Evolutionary conservation across 306 rosid species (phyloP), one percentile per base, ranked within the genome.

Genomic region (Vachellia collinsii): DNA sequence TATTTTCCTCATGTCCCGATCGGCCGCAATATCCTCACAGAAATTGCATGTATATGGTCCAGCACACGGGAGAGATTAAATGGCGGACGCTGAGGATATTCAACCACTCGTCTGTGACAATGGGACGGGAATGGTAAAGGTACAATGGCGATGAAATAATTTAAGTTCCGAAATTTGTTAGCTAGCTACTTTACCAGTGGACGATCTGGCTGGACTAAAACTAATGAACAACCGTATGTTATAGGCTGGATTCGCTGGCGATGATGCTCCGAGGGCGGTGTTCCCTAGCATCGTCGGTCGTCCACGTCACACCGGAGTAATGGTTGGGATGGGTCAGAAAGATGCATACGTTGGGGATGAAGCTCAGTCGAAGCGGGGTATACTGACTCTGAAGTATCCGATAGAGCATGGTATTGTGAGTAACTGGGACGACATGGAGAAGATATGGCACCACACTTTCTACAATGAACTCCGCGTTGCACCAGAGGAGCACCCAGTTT

Each of bases 391-490:
- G 75, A 93, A 93, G 59, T 93, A 93, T 81, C 97, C 97, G 56
- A 93, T 93, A 54, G 97, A 93, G 86, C 97, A 93, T 73, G 97
- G 98, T 67, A 93, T 93, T 72, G 98, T 91, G 83, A 93, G 85
- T 80, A 93, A 93, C 80, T 93, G 98, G 98, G 98, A 93, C 86
- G 98, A 93, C 78, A 93, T 93, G 97, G 97, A 93, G 86, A 90
- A 92, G 83, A 92, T 92, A 43, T 92, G 97, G 97, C 97, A 92
- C 79, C 97, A 92, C 83, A 92, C 97, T 34, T 92, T 92, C 88
- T 92, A 90, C 87, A 92, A 92, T 75, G 97, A 93, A 75, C 91
- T 93, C 74, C 94, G 98, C 78, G 97, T 90, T 65, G 94, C 94
- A 34, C 98, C 98, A 0, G 97, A 93, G 81, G 98, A 93, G 79